phyloP scores from a whole-genome alignment of 495 filamentous ascomycete genomes.

The Podospora appendiculata region DNA sequence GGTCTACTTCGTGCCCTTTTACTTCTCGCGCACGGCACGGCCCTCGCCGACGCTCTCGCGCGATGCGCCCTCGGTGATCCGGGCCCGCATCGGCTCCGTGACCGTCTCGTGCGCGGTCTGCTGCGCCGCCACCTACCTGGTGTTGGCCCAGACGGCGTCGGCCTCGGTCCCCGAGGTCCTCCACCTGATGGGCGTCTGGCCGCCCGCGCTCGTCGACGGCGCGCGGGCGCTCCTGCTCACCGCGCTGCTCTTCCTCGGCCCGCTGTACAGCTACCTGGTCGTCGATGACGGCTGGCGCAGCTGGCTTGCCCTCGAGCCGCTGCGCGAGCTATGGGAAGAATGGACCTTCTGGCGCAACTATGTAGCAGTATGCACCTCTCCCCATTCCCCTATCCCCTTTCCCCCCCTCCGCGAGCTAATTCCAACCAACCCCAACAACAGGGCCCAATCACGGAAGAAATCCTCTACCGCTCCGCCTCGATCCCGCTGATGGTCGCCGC shows the following conservation, averaged over 20 bases:
- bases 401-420: background rate
- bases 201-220: conserved; percentile 56
- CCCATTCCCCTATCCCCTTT: background rate
- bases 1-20: conserved; percentile 87
- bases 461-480: conserved; percentile 82
- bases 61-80: conserved; percentile 86
- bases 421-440: conserved; percentile 18
- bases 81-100: conserved; percentile 74
- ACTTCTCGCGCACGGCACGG: conserved; percentile 68
- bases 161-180: conserved; percentile 43
- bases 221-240: conserved; percentile 55
- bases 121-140: conserved; percentile 50
- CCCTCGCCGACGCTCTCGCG: conserved; percentile 76
- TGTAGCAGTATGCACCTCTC: conserved; percentile 33
- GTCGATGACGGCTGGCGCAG: conserved; percentile 63
- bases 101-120: conserved; percentile 58
- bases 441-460: conserved; percentile 87
- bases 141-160: conserved; percentile 35
- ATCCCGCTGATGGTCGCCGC: conserved; percentile 77
- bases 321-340: conserved; percentile 22
- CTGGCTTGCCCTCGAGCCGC: conserved; percentile 42
- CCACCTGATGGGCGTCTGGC: conserved; percentile 68
- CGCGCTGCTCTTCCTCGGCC: conserved; percentile 72
- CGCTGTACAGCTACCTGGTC: conserved; percentile 68
- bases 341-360: conserved; percentile 54